Percentiles rank a stretch among this genome's conserved stretches.
phyloP scores from a whole-genome alignment of 805 yeast species.

The Saccharomyces paradoxus region DNA sequence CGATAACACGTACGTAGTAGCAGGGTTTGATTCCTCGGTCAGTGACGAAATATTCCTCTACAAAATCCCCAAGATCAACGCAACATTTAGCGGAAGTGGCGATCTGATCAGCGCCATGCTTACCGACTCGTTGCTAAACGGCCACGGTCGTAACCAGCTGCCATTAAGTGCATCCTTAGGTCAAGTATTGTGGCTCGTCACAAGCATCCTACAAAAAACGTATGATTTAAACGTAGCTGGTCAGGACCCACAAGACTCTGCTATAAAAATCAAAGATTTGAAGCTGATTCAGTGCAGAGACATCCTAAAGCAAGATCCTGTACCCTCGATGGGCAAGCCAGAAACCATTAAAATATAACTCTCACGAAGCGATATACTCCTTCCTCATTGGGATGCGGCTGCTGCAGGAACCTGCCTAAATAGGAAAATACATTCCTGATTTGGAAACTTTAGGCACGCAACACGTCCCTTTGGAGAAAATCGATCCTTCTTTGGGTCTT shows the following conservation, averaged over 20 bases:
- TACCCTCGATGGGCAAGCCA: neutral
- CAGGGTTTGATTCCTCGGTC: neutral
- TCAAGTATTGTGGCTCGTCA: conserved; percentile 35
- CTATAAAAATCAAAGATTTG: conserved; percentile 33
- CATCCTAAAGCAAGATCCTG: conserved; percentile 12
- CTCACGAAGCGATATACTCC: neutral
- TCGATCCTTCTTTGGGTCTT: neutral
- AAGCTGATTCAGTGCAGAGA: conserved; percentile 38
- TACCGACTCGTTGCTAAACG: conserved; percentile 40
- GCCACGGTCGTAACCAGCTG: conserved; percentile 1
- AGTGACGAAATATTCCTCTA: neutral
- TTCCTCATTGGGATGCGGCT: neutral
- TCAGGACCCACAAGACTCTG: neutral
- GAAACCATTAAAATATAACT: neutral
- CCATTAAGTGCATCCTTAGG: conserved; percentile 24
- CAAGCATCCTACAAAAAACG: conserved; percentile 36
- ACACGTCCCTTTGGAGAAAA: neutral
- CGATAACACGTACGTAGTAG: neutral
- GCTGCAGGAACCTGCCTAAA: neutral
- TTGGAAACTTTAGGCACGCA: neutral
- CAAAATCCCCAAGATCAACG: conserved; percentile 43
- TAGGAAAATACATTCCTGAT: neutral
- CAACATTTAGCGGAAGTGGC: conserved; percentile 67
- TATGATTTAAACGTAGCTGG: conserved; percentile 15
- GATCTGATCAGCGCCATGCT: conserved; percentile 61